Evolutionary conservation across 2,329 filamentous ascomycete species (phyloP).

Genomic region (Xylariaceae sp.): DNA sequence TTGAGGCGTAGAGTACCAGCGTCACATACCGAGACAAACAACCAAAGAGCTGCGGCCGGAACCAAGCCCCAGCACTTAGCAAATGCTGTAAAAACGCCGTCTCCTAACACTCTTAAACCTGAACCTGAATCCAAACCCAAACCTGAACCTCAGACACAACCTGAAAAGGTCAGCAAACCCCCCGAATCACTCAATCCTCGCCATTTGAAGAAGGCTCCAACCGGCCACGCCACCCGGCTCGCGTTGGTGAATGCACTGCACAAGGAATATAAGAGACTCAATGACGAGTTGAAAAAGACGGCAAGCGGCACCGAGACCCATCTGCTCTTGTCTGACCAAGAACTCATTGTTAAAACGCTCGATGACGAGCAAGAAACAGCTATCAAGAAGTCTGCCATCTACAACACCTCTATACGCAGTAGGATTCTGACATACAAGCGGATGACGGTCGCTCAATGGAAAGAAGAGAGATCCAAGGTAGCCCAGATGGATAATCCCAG

Average conservation of each 20-base stretch:
- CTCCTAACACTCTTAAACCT: neutral
- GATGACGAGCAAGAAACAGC: constrained; percentile 77
- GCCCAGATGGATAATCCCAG: constrained; percentile 32
- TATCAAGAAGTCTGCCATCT: constrained; percentile 61
- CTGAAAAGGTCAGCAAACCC: constrained; percentile 3
- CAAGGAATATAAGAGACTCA: constrained; percentile 60
- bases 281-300: constrained; percentile 54
- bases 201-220: constrained; percentile 53
- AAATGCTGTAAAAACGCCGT: neutral
- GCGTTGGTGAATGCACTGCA: constrained; percentile 60
- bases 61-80: constrained; percentile 1
- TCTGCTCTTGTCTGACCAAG: constrained; percentile 58
- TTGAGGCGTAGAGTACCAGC: neutral
- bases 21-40: neutral
- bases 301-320: constrained; percentile 44
- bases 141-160: neutral
- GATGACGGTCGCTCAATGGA: constrained; percentile 69
- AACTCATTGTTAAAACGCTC: constrained; percentile 62
- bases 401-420: constrained; percentile 79
- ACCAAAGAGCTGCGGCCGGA: constrained; percentile 1
- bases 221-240: constrained; percentile 50
- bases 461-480: constrained; percentile 46
- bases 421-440: constrained; percentile 70
- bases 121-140: constrained; percentile 11
- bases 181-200: constrained; percentile 62